A percentile compares a stretch with the other conserved stretches of the same genome.
Conservation (phyloP, 2,329 filamentous ascomycete species). For the Incumbomyces lentus region DNA sequence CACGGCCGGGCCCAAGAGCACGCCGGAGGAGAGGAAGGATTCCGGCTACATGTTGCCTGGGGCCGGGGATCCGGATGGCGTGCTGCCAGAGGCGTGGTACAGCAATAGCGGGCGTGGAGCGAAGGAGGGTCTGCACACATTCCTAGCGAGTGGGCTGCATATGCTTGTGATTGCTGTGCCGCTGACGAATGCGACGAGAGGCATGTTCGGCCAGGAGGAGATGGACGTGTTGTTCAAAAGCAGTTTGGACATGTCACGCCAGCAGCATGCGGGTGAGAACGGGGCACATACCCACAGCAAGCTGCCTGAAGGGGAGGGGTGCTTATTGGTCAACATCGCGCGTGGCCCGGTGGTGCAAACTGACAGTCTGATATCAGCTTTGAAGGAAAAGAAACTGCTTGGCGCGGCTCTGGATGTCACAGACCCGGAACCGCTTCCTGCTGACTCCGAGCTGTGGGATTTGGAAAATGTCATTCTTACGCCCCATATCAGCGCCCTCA, state of each 20-base stretch:
- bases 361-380: slow-evolving; percentile 51
- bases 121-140: slow-evolving; percentile 42
- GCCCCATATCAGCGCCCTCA: slow-evolving; percentile 52
- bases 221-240: slow-evolving; percentile 41
- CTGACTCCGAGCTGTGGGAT: slow-evolving; percentile 58
- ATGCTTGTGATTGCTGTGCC: slow-evolving; percentile 48
- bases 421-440: slow-evolving; percentile 65
- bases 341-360: slow-evolving; percentile 55
- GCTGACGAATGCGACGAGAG: slow-evolving; percentile 45
- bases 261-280: neutral
- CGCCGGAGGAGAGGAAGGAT: slow-evolving; percentile 55
- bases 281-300: no score
- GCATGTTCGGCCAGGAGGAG: slow-evolving; percentile 45
- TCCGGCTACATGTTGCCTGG: slow-evolving; percentile 57
- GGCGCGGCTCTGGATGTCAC: slow-evolving; percentile 71
- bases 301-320: slow-evolving; percentile 2
- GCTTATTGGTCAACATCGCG: slow-evolving; percentile 57
- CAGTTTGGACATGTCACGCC: neutral
- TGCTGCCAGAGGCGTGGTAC: slow-evolving; percentile 47
- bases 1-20: slow-evolving; percentile 59
- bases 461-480: slow-evolving; percentile 60
- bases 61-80: slow-evolving; percentile 51
- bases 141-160: slow-evolving; percentile 47
- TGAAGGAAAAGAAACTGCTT: slow-evolving; percentile 41
- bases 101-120: slow-evolving; percentile 34